Evolutionary conservation across 495 filamentous ascomycete genomes (phyloP), one percentile per base, ranked within the genome.

Genomic region (Penicillium cataractarum): DNA sequence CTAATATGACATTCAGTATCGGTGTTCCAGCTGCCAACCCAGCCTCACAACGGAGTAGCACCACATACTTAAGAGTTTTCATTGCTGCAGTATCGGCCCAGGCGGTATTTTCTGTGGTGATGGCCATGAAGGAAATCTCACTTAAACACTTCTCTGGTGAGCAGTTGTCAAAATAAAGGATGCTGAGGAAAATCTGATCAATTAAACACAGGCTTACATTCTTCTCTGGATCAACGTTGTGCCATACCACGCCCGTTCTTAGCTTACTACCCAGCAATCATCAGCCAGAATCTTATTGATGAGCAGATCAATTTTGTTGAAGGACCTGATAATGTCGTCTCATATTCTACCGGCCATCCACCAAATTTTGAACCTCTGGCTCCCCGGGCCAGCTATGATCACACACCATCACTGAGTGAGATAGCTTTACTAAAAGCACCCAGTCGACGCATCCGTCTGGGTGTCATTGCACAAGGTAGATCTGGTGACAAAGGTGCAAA

Each of bases 401-500:
- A 54, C 21, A 26, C 0, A 5, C 55, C 21, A 2, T 53, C 55
- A 2, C 31, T 19, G 6, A 54, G 52, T 1, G 55, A 58, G 27
- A 6, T 5, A 15, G 35, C 46, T 29, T 32, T 53, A 6, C 32
- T 48, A 4, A 33, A 40, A 4, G 32, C 29, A 17, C n/a, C 39
- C 19, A 31, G 48, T 1, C 33, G 24, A 17, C 55, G 27, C 8
- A 61, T 67, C 17, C 72, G 69, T 6, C 68, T 84, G 0, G 80
- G 82, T 1, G 74, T 76, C 49, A 62, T 83, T 46, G 71, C 66
- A 9, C 72, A 76, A 1, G 78, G 71, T 15, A 69, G 82, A 24
- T 84, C 81, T 5, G 82, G 81, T 19, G 82, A 85, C 61, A 84
- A 85, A 60, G 79, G 74, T 2, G 72, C 65, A 9, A 79, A 86